phyloP scores from a whole-genome alignment of 2,329 filamentous ascomycete species.

The Aspergillus sp. region DNA sequence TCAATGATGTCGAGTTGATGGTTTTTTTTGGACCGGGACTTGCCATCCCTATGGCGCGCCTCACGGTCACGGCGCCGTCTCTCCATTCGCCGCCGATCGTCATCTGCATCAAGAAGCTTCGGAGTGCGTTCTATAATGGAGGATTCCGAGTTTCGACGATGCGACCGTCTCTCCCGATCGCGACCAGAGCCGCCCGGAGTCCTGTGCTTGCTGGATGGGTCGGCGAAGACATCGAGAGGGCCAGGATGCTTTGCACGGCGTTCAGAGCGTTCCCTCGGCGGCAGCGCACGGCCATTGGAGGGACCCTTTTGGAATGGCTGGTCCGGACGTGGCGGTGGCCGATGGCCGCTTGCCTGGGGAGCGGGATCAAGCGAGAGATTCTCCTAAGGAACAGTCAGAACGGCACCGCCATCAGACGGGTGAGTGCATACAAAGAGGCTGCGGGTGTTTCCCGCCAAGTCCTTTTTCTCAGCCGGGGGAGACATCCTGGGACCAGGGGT shows the following conservation, averaged over 20 bases:
- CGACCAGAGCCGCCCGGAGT: constrained; percentile 22
- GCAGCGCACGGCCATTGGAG: constrained; percentile 19
- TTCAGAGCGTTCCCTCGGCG: constrained; percentile 16
- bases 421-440: constrained; percentile 51
- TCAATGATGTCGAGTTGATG: constrained; percentile 75
- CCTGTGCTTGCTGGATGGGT: constrained; percentile 22
- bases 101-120: constrained; percentile 40
- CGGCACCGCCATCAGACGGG: constrained; percentile 1
- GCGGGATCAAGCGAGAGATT: constrained; percentile 29
- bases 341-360: constrained; percentile 28
- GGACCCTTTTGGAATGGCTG: constrained; percentile 20
- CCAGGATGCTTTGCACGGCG: constrained; percentile 21
- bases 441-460: constrained; percentile 41
- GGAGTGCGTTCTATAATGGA: constrained; percentile 47
- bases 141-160: constrained; percentile 55
- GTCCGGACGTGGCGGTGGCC: constrained; percentile 26
- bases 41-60: constrained; percentile 30
- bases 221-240: constrained; percentile 42
- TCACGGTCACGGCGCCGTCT: constrained; percentile 43
- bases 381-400: constrained; percentile 19
- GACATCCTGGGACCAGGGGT: constrained; percentile 24
- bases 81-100: constrained; percentile 42
- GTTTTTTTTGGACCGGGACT: constrained; percentile 30
- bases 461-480: constrained; percentile 25
- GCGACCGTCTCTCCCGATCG: constrained; percentile 33